Percentiles rank a stretch among this genome's conserved stretches.
These are phyloP conservation scores for Maudiozyma humilis DNA, from an alignment of 1,139 yeast species.

Conservation along the genomic window DNA sequence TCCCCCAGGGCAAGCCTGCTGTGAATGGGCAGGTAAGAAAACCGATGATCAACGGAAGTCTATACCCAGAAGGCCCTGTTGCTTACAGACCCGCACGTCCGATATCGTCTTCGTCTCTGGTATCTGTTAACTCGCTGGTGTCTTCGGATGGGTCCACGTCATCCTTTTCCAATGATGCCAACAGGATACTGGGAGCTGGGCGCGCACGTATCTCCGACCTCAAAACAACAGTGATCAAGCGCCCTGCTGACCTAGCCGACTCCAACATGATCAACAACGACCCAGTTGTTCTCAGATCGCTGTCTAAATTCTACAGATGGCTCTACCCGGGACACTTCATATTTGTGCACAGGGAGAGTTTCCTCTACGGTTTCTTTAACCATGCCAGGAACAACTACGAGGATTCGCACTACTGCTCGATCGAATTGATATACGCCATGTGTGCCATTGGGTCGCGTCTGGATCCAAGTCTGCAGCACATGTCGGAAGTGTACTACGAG, in stretches of 20 bases:
- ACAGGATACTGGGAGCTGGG: neutral
- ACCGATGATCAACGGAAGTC: conserved; percentile 27
- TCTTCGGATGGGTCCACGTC: conserved; percentile 5
- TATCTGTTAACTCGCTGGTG: conserved; percentile 9
- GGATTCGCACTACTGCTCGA: conserved; percentile 42
- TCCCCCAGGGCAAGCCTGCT: neutral
- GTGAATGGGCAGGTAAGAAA: conserved; percentile 12
- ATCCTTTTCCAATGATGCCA: neutral
- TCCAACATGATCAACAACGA: conserved; percentile 23
- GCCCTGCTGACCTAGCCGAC: conserved; percentile 36
- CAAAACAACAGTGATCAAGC: conserved; percentile 28
- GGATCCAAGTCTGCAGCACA: conserved; percentile 35
- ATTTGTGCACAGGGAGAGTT: conserved; percentile 60
- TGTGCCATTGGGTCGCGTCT: conserved; percentile 54
- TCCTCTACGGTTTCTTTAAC: conserved; percentile 47
- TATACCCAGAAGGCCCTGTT: conserved; percentile 30
- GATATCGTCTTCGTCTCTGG: conserved; percentile 5
- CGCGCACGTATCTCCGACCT: conserved; percentile 27
- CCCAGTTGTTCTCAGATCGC: conserved; percentile 35
- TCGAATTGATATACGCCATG: conserved; percentile 44
- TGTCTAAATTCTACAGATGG: conserved; percentile 54
- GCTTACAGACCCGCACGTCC: conserved; percentile 17
- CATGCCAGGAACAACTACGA: conserved; percentile 29
- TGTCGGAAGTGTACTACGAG: conserved; percentile 40
- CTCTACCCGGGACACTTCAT: conserved; percentile 57